Base-by-base conservation (phyloP, 1,284 basidiomycete genomes). In the Papiliotrema flavescens region DNA sequence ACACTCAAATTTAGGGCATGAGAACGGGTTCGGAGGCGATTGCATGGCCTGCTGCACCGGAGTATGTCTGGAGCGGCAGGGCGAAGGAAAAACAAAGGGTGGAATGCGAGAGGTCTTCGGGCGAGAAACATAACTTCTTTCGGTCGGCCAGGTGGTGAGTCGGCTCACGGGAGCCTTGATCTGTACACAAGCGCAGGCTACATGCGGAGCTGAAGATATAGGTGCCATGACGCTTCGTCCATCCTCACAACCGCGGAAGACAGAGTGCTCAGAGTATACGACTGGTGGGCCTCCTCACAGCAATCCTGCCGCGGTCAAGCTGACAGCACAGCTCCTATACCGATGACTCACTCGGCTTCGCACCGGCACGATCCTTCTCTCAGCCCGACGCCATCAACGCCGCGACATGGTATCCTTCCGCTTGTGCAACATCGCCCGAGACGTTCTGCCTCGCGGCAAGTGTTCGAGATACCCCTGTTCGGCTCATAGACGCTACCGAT, bases 391-490 rank as follows among this genome's bases (percentile, higher is more conserved):
- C 89, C 0, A 82, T 91, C 41, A 79, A 89, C 39, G 87, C 89
- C 51, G 86, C 84, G 59, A 60, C 79, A 6, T 95, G 91, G 91
- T 94, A 87, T 67, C 90, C 90, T 0, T 79, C 81, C 0, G 89
- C 90, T 0, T 83, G 83, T 5, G 61, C 74, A 0, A 64, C 70
- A 5, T 78, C 83, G 47, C 82, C 84, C 1, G 81, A 84, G 0
- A 80, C 84, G 1, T 92, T 83, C 71, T 94, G 91, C 73, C 90
- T 92, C 65, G 78, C 88, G 2, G 81, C 87, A 0, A 88, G 88
- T 6, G 83, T 91, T 4, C 81, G 88, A 11, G 90, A 93, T 70
- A 83, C 83, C 55, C 90, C 90, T 0, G 83, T 94, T 1, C 86
- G 87, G 59, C 79, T 95, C 7, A 74, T 94, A 1, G 89, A 94